A percentile compares a stretch with the other conserved stretches of the same genome.
These are phyloP conservation scores for Silene conica DNA, from an alignment of 148 eudicot species.

Conservation along the genomic window DNA sequence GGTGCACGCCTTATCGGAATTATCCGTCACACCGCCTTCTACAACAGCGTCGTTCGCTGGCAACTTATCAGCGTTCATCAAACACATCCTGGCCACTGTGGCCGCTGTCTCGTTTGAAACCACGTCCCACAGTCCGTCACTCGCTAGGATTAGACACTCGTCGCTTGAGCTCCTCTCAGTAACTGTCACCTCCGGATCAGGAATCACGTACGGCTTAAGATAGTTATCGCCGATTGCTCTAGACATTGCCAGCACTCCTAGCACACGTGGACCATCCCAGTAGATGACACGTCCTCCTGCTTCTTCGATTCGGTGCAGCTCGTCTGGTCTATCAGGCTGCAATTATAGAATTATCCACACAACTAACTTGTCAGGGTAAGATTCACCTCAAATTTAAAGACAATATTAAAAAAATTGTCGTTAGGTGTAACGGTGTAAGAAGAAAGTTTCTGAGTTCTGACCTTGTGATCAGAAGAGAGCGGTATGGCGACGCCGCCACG, in stretches of 20 bases:
- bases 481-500: slow-evolving; percentile 61
- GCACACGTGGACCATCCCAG: slow-evolving; percentile 78
- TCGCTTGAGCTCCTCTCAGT: slow-evolving; percentile 55
- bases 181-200: slow-evolving; percentile 78
- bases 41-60: slow-evolving; percentile 32
- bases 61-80: slow-evolving; percentile 37
- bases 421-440: too few species aligned
- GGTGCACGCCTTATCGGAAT: slow-evolving; percentile 49
- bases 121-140: slow-evolving; percentile 87
- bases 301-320: slow-evolving; percentile 52
- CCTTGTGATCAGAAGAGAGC: slow-evolving; percentile 75
- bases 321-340: slow-evolving; percentile 86
- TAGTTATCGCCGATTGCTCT: slow-evolving; percentile 84
- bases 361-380: not conserved
- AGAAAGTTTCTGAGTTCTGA: slow-evolving; percentile 3
- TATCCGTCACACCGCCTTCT: slow-evolving; percentile 36
- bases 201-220: slow-evolving; percentile 70
- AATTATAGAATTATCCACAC: not conserved
- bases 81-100: slow-evolving; percentile 70
- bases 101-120: slow-evolving; percentile 72
- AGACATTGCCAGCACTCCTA: slow-evolving; percentile 82
- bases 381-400: too few species aligned
- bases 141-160: slow-evolving; percentile 71
- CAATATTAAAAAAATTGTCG: too few species aligned
- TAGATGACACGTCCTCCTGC: slow-evolving; percentile 84